Evolutionary conservation across 192 early-diverging fungal genomes (phyloP).

Genomic region (Podila clonocystis): DNA sequence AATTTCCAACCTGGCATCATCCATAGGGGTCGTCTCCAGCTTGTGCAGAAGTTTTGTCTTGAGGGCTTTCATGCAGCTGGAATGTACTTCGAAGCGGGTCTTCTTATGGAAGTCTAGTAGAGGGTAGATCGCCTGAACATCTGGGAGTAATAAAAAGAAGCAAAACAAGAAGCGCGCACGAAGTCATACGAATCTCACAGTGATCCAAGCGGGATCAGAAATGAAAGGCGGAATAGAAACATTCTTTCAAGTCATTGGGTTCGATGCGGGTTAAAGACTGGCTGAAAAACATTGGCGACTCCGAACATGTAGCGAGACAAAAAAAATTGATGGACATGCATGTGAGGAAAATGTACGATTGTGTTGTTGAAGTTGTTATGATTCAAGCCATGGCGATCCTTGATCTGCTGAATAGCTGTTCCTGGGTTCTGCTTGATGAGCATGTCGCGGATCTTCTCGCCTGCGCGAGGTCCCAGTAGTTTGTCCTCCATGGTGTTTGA

Average conservation of each 20-base stretch:
- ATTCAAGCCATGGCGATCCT: conserved; percentile 39
- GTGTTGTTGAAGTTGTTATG: conserved; percentile 32
- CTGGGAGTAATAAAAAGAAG: conserved; percentile 43
- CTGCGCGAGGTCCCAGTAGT: conserved; percentile 40
- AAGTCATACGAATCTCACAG: conserved; percentile 50
- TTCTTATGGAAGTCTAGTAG: conserved; percentile 60
- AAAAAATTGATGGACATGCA: neutral
- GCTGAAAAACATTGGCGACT: neutral
- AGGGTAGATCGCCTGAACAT: conserved; percentile 57
- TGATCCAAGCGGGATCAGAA: conserved; percentile 39
- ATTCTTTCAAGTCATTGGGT: too few relatives aligned
- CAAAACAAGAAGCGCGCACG: neutral
- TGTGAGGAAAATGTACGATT: neutral
- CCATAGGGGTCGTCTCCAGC: conserved; percentile 49
- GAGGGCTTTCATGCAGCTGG: conserved; percentile 56
- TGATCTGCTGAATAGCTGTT: conserved; percentile 33
- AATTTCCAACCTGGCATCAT: conserved; percentile 24
- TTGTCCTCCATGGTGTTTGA: conserved; percentile 27
- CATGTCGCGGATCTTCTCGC: conserved; percentile 53
- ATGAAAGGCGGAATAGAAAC: neutral
- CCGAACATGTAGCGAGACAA: neutral
- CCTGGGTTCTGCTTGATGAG: conserved; percentile 42
- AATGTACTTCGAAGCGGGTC: conserved; percentile 57
- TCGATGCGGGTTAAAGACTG: neutral
- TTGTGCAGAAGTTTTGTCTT: conserved; percentile 55